Conservation (phyloP, 148 eudicot genomes). For the Linanthus parryae region DNA sequence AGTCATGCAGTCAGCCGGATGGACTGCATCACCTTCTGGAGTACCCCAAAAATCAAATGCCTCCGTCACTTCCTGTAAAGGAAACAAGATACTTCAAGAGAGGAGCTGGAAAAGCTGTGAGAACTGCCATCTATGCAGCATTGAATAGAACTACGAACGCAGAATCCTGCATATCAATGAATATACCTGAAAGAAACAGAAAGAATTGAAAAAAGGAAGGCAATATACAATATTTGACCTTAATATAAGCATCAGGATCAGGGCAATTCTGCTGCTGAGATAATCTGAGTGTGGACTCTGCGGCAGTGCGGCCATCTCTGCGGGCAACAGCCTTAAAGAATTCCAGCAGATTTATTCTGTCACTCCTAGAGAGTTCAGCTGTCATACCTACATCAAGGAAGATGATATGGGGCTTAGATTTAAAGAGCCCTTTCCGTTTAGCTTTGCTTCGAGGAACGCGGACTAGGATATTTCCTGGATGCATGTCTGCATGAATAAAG, state of each 20-base stretch:
- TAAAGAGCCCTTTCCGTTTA: conserved; percentile 39
- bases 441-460: conserved; percentile 49
- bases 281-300: conserved; percentile 68
- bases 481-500: conserved; percentile 99
- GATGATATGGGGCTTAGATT: conserved; percentile 85
- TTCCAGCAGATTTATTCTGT: conserved; percentile 63
- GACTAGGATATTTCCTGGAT: conserved; percentile 98
- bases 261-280: conserved; percentile 92
- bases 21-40: conserved; percentile 86
- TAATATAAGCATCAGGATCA: conserved; percentile 69
- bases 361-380: conserved; percentile 86
- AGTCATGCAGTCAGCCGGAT: conserved; percentile 96
- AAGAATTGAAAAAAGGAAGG: too few species aligned
- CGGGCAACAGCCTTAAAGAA: conserved; percentile 91
- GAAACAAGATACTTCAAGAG: not conserved
- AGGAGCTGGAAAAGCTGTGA: conserved; percentile 1
- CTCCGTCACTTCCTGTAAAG: conserved; percentile 70
- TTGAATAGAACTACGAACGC: too few species aligned
- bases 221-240: conserved; percentile 49
- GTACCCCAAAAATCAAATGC: conserved; percentile 95
- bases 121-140: too few species aligned
- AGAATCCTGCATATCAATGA: too few species aligned
- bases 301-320: conserved; percentile 87
- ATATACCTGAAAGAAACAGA: too few species aligned
- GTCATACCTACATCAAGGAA: conserved; percentile 99